These are phyloP conservation scores for Aspergillus cristatus DNA, from an alignment of 495 filamentous ascomycete species.

Conservation along the genomic window DNA sequence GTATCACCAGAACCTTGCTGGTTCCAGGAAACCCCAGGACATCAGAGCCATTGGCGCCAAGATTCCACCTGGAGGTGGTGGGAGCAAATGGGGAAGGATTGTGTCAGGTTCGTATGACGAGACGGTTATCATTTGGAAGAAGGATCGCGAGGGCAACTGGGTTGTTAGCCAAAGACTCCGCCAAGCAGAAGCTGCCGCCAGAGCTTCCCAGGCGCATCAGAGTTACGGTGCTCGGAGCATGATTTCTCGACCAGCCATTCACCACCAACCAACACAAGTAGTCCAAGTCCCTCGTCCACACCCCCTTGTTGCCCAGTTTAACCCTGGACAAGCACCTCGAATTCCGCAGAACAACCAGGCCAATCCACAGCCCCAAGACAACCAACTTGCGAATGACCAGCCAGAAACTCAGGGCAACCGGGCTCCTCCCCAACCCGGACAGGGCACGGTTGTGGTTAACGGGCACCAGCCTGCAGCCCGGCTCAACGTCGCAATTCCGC, in stretches of 20 bases:
- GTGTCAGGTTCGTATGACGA: constrained; percentile 95
- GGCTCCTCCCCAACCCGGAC: not conserved
- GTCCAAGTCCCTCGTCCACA: no score
- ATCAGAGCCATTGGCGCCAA: constrained; percentile 71
- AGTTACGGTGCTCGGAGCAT: constrained; percentile 12
- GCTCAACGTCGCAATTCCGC: not conserved
- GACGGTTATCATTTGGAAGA: constrained; percentile 87
- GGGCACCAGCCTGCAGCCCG: not conserved
- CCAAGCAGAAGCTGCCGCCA: constrained; percentile 52
- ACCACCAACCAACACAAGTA: no score
- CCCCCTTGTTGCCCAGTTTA: no score
- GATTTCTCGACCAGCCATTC: constrained; percentile 10
- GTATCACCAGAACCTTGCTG: constrained; percentile 54
- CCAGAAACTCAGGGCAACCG: not conserved
- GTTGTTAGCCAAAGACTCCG: constrained; percentile 58
- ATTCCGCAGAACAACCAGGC: not conserved
- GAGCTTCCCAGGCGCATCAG: constrained; percentile 23
- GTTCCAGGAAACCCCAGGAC: constrained; percentile 64
- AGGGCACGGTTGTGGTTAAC: not conserved
- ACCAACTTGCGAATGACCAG: not conserved
- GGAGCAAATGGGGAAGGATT: constrained; percentile 76
- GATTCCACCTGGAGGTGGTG: constrained; percentile 81
- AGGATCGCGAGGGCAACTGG: constrained; percentile 75
- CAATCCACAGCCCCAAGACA: not conserved
- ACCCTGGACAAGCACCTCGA: not conserved